Evolutionary conservation across 2,329 filamentous ascomycete genomes (phyloP).

Genomic region (Colletotrichum australisinense): DNA sequence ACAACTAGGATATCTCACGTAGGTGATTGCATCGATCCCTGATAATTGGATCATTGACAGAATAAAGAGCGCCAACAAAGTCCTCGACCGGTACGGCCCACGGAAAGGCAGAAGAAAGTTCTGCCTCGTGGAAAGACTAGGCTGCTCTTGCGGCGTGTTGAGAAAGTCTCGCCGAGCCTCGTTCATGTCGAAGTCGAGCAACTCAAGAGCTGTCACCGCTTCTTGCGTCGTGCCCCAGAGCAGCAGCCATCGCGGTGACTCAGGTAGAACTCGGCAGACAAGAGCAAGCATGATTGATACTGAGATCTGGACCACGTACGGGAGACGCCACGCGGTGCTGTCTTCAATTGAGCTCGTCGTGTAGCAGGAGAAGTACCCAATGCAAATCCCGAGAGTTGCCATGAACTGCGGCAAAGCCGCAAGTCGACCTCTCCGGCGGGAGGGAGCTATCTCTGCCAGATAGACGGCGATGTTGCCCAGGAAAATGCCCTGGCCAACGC

Average conservation of each 20-base stretch:
- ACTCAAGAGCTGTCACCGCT: conserved; percentile 54
- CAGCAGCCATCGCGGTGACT: conserved; percentile 69
- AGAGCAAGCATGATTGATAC: conserved; percentile 49
- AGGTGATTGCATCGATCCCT: conserved; percentile 72
- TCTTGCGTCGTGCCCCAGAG: conserved; percentile 57
- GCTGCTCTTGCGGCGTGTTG: conserved; percentile 40
- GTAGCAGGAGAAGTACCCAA: conserved; percentile 72
- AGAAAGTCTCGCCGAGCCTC: conserved; percentile 62
- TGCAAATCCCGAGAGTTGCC: conserved; percentile 59
- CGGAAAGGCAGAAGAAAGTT: conserved; percentile 47
- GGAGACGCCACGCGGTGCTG: conserved; percentile 66
- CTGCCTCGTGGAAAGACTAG: conserved; percentile 46
- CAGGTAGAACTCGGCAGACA: conserved; percentile 57
- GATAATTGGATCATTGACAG: conserved; percentile 70
- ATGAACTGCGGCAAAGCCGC: conserved; percentile 65
- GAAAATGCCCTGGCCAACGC: conserved; percentile 69
- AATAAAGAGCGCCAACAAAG: conserved; percentile 65
- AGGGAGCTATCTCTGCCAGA: conserved; percentile 70
- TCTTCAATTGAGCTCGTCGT: conserved; percentile 56
- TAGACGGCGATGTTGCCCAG: conserved; percentile 68
- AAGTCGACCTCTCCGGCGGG: conserved; percentile 59
- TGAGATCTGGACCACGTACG: conserved; percentile 62
- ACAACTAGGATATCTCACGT: conserved; percentile 52
- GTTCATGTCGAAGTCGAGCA: conserved; percentile 54
- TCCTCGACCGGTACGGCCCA: conserved; percentile 57